A percentile compares a stretch with the other conserved stretches of the same genome.
Conservation (phyloP, 495 filamentous ascomycete genomes). For the Lentithecium fluviatile region DNA sequence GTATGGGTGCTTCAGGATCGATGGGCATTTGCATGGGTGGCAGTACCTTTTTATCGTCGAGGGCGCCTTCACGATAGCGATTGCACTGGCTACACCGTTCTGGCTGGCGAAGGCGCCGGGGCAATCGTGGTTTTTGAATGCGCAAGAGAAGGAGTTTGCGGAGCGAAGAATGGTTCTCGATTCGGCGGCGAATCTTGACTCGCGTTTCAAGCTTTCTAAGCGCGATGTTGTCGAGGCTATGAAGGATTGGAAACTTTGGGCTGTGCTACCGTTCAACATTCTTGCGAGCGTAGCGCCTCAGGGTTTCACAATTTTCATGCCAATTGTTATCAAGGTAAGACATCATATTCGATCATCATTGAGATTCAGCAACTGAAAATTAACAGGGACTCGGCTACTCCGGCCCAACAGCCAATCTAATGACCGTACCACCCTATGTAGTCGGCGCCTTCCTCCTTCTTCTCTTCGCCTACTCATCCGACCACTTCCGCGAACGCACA, state of each 20-base stretch:
- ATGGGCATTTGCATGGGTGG: conserved; percentile 33
- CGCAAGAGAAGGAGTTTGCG: conserved; percentile 36
- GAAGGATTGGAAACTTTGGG: conserved; percentile 7
- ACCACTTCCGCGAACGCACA: conserved; percentile 24
- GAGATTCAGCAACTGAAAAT: too few relatives aligned
- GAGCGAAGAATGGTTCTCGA: conserved; percentile 8
- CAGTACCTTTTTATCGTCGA: conserved; percentile 33
- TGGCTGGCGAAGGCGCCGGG: conserved; percentile 34
- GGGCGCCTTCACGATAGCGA: conserved; percentile 35
- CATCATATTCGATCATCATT: too few relatives aligned
- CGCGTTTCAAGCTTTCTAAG: conserved; percentile 2
- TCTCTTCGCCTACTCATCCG: conserved; percentile 30
- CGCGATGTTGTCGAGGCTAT: not conserved
- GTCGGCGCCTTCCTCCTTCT: conserved; percentile 26
- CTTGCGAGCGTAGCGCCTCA: not conserved
- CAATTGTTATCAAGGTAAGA: not conserved
- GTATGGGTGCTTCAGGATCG: conserved; percentile 38
- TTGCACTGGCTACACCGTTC: conserved; percentile 31
- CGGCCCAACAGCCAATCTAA: conserved; percentile 28
- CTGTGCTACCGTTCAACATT: not conserved
- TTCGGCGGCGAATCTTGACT: conserved; percentile 32
- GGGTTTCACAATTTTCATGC: conserved; percentile 17
- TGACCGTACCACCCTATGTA: conserved; percentile 32
- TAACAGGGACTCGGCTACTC: conserved; percentile 21
- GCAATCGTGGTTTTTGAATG: conserved; percentile 37